These are phyloP conservation scores for Emmonsia crescens DNA, from an alignment of 2,329 filamentous ascomycete species.

Conservation along the genomic window DNA sequence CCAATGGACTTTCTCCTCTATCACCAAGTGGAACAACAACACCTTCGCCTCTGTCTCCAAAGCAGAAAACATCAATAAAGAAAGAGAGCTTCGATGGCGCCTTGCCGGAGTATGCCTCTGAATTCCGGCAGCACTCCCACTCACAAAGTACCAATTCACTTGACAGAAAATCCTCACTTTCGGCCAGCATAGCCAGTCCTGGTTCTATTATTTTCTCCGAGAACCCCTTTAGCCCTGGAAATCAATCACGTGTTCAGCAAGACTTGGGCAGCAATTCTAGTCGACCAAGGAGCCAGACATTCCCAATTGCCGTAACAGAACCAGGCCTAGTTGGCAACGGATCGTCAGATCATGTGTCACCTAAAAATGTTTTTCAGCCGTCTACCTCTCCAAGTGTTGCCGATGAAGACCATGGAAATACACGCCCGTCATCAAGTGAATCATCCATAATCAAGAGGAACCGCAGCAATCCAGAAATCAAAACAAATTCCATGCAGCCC, in stretches of 20 bases:
- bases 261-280: conserved; percentile 46
- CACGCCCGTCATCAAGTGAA: conserved; percentile 18
- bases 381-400: conserved; percentile 40
- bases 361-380: conserved; percentile 39
- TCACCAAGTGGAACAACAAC: conserved; percentile 58
- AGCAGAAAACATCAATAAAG: conserved; percentile 54
- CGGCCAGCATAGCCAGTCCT: conserved; percentile 58
- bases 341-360: conserved; percentile 44
- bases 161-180: conserved; percentile 57
- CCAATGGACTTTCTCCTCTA: conserved; percentile 57
- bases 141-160: conserved; percentile 58
- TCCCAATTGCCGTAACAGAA: conserved; percentile 53
- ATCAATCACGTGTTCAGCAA: conserved; percentile 39
- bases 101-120: conserved; percentile 45
- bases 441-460: conserved; percentile 32
- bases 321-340: conserved; percentile 42
- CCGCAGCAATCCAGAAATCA: conserved; percentile 36
- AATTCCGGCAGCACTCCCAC: conserved; percentile 50
- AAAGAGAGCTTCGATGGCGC: conserved; percentile 47
- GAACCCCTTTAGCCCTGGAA: conserved; percentile 53
- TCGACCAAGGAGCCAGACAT: conserved; percentile 77
- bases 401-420: conserved; percentile 30
- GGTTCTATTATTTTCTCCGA: conserved; percentile 71
- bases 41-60: conserved; percentile 59
- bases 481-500: conserved; percentile 31